Percentiles rank a stretch among this genome's conserved stretches.
phyloP scores from a whole-genome alignment of 2,329 filamentous ascomycete species.

The Aspergillus melleus region DNA sequence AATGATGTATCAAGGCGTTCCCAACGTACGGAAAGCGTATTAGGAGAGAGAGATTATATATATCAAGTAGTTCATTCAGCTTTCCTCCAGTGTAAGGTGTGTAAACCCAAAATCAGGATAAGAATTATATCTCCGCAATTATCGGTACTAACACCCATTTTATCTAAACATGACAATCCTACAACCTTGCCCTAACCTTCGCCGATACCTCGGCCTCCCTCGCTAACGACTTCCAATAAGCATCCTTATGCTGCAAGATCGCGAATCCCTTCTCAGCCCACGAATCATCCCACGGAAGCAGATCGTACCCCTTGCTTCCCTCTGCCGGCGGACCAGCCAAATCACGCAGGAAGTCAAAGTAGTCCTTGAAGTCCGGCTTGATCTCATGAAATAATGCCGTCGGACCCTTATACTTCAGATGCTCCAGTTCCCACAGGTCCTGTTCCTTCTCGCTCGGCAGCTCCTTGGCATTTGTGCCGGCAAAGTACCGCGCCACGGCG shows the following conservation, averaged over 20 bases:
- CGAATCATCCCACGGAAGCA: slow-evolving; percentile 40
- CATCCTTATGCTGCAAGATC: slow-evolving; percentile 20
- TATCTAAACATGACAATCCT: not conserved
- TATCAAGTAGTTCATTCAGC: no score
- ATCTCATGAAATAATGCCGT: slow-evolving; percentile 24
- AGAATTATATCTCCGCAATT: no score
- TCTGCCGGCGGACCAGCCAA: slow-evolving; percentile 42
- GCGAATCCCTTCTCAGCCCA: slow-evolving; percentile 30
- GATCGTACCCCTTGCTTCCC: slow-evolving; percentile 34
- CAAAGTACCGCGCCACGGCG: slow-evolving; percentile 29
- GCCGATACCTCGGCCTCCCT: not conserved
- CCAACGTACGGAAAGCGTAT: no score
- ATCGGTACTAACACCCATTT: no score
- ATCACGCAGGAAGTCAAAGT: slow-evolving; percentile 40
- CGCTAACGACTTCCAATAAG: slow-evolving; percentile 17
- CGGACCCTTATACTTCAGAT: not conserved
- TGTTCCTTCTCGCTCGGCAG: slow-evolving; percentile 24
- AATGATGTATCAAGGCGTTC: no score
- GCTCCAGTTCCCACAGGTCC: slow-evolving; percentile 8
- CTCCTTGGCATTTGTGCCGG: slow-evolving; percentile 18
- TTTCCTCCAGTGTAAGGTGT: no score
- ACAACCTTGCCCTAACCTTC: not conserved
- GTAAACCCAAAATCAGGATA: no score
- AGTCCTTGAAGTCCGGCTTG: slow-evolving; percentile 38
- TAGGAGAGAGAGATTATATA: no score